Conservation (phyloP, 495 filamentous ascomycete genomes). For the Penicillium nucicola region DNA sequence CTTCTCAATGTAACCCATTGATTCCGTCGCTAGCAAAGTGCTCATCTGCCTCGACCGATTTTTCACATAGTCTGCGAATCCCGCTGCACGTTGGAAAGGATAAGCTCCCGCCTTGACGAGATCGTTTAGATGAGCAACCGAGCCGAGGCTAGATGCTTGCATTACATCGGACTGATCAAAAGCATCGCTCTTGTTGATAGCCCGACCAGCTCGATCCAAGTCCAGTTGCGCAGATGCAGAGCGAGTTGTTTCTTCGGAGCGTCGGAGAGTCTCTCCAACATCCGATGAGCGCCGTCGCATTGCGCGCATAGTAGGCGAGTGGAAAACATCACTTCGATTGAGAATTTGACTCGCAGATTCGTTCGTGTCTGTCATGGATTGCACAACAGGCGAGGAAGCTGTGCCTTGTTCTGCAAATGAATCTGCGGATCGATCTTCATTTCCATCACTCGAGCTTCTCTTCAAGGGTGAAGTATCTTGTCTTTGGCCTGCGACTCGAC, state of each 20-base stretch:
- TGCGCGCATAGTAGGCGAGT: slow-evolving; percentile 69
- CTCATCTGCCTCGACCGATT: slow-evolving; percentile 77
- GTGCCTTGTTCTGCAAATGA: slow-evolving; percentile 70
- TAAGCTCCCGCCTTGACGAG: slow-evolving; percentile 72
- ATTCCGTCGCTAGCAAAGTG: slow-evolving; percentile 80
- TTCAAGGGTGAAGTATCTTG: slow-evolving; percentile 20
- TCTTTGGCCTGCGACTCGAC: slow-evolving; percentile 20
- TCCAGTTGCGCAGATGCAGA: slow-evolving; percentile 20
- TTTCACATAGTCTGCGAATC: slow-evolving; percentile 79
- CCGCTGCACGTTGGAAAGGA: slow-evolving; percentile 81
- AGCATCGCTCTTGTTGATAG: slow-evolving; percentile 8
- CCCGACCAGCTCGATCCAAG: background rate
- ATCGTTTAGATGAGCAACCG: slow-evolving; percentile 33
- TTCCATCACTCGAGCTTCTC: slow-evolving; percentile 57
- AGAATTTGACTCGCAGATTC: slow-evolving; percentile 90
- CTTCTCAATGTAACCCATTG: slow-evolving; percentile 96
- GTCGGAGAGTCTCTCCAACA: slow-evolving; percentile 21
- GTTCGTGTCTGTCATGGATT: slow-evolving; percentile 70
- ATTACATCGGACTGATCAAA: slow-evolving; percentile 21
- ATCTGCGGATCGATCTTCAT: slow-evolving; percentile 65
- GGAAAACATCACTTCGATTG: slow-evolving; percentile 81
- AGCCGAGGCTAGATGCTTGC: background rate
- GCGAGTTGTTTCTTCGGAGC: slow-evolving; percentile 44
- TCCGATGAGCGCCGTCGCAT: slow-evolving; percentile 31
- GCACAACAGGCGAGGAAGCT: slow-evolving; percentile 63